Evolutionary conservation across 176 grass and related monocot genomes (phyloP), one percentile per base, ranked within the genome.

Genomic region (Areca catechu): DNA sequence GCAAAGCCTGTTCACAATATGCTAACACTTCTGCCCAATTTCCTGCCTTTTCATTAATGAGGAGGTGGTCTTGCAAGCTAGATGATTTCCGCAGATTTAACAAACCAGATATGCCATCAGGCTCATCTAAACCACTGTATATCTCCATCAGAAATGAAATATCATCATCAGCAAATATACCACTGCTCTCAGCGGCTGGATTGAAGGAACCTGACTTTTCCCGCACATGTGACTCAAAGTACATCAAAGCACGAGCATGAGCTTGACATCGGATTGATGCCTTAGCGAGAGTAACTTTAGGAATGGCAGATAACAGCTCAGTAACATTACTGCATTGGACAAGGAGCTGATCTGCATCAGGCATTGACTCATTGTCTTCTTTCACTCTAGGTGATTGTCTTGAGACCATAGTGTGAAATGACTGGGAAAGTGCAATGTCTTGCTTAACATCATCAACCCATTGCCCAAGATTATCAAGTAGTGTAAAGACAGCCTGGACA

Each of bases 111-210:
- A 97, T 80, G 20, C 92, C 92, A 77, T 97, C 86, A 24, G 86
- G 92, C 69, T 91, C 86, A 74, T 97, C 92, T 78, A 97, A 70
- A 48, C 86, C 92, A 76, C 86, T 79, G 57, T 97, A 97, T 74
- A 97, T 97, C 80, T 97, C 86, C 86, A 97, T 91, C 58, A 97
- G 66, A 80, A 90, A 97, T 63, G 92, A 90, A 54, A 91, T 97
- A 59, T 97, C 92, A 61, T 88, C 75, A 79, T 90, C 86, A 53
- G 80, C 86, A 81, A 97, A 97, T n/a, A 65, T 74, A 48, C 83
- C 77, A 68, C 77, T 90, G 19, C 51, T 87, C 23, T 69, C 74
- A 19, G 92, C 92, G 77, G 83, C 92, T 66, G 92, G 92, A 86
- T 96, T 96, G 83, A 72, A 88, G 56, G 92, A 96, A 62, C 92